Percentiles rank a stretch among this genome's conserved stretches.
Evolutionary conservation across 2,329 filamentous ascomycete genomes (phyloP).

Genomic region (Trichophyton mentagrophytes): DNA sequence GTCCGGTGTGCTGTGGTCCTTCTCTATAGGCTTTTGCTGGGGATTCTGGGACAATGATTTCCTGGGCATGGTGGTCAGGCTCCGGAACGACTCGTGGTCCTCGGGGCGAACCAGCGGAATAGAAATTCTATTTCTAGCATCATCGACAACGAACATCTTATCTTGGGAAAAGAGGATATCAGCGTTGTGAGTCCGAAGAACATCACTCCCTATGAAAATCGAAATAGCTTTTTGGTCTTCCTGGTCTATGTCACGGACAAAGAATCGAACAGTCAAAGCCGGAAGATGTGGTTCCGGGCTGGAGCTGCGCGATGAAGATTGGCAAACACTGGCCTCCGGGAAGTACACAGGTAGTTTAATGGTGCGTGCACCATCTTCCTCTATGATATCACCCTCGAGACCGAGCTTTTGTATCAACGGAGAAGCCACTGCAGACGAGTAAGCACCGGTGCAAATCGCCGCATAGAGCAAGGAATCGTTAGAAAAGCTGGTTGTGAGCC

Average conservation of each 20-base stretch:
- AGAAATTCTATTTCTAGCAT: constrained; percentile 73
- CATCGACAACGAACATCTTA: constrained; percentile 72
- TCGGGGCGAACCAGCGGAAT: constrained; percentile 89
- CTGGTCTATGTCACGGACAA: constrained; percentile 46
- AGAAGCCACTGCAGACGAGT: constrained; percentile 68
- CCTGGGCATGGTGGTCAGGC: constrained; percentile 48
- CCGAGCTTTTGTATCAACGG: constrained; percentile 63
- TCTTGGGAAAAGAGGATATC: constrained; percentile 90
- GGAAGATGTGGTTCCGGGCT: constrained; percentile 71
- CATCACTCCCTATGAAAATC: constrained; percentile 81
- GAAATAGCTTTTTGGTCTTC: constrained; percentile 50
- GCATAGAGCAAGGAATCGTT: constrained; percentile 83
- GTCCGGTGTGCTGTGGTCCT: not conserved
- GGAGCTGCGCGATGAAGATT: constrained; percentile 54
- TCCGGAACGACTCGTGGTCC: constrained; percentile 67
- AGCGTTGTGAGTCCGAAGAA: constrained; percentile 71
- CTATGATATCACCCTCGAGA: constrained; percentile 52
- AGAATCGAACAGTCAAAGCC: constrained; percentile 65
- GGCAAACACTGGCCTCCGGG: constrained; percentile 73
- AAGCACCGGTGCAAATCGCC: constrained; percentile 82
- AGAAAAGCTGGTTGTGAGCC: constrained; percentile 81
- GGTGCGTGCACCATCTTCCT: constrained; percentile 52
- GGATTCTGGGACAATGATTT: constrained; percentile 11
- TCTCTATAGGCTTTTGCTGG: constrained; percentile 5
- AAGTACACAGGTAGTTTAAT: constrained; percentile 76